Evolutionary conservation across 2,329 filamentous ascomycete genomes (phyloP), one percentile per base, ranked within the genome.

Genomic region (Cryphonectria parasitica): DNA sequence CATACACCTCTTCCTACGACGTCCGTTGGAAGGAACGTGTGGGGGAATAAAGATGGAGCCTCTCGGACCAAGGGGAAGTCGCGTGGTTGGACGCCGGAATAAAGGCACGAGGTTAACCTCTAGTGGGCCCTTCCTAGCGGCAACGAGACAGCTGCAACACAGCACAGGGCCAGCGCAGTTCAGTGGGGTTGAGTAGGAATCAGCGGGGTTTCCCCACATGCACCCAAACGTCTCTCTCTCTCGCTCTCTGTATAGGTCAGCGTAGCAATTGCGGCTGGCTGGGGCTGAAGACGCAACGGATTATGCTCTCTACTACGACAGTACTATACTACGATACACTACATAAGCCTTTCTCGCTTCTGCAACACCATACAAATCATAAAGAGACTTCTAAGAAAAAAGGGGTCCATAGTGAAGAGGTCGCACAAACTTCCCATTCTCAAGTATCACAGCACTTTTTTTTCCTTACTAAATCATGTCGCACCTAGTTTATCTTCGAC

Each of bases 11-110:
- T 8, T 45, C 43, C 43, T 22, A 6, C 15, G n/a, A 28, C n/a
- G 36, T 41, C 6, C 3, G 36, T 3, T 25, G 39, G n/a, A 28
- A 13, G 36, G 52, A 43, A 64, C 63, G 43, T 58, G 17, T 58
- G 17, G 45, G 58, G 28, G 54, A 25, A 17, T 19, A 2, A 34
- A 6, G 11, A 31, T 31, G 25, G 25, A 58, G 64, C 41, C 34
- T 41, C 45, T 69, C 71, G 71, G 68, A 66, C 71, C 68, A 72
- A 72, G 68, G 70, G 70, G 70, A 72, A 69, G 61, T 39, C 25
- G 19, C 54, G 31, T 72, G 67, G 65, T 72, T 72, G 70, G 70
- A 36, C 39, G n/a, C 64, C 71, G 71, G 71, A 56, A 70, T 66
- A 72, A 70, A 72, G 71, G 71, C 68, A 56, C 49, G 63, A 65